Base-by-base conservation (phyloP, 1,284 basidiomycete species). In the Pascua sp. region DNA sequence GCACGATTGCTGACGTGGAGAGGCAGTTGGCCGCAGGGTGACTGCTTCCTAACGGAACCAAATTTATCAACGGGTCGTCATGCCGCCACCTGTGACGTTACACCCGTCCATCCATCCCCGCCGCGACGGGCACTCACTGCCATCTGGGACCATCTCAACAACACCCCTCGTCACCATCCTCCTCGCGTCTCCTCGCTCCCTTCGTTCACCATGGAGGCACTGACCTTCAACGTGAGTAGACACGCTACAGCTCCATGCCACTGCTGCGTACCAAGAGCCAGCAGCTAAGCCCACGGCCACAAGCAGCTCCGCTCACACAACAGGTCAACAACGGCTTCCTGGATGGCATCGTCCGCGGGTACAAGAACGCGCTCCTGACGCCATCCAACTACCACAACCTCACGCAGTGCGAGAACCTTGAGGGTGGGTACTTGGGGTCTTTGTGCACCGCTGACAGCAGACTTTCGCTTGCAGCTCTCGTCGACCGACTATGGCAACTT, bases 401-500 rank as follows among this genome's bases (percentile, higher is more conserved):
- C 72, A 91, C 90, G 4, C 96, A 98, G 79, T 98, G 96, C 83
- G 96, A 99, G 79, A 93, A 86, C 43, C 84, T 98, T 47, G 96
- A 98, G 82, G 95, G 95, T 90, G 69, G 68, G 82, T 72, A 56
- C 8, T 65, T 15, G 5, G 8, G n/a, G 18, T 15, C 12, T 8
- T 18, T 40, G 18, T 39, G 36, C 24, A 7, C 7, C 24, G 24
- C 46, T 57, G 17, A 53, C 40, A 13, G 1, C 64, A 95, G 93
- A 96, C 78, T 87, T 97, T 75, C 82, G 90, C 62, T 91, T 93
- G 57, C 93, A 97, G 70, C 83, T 98, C 47, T 90, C 90, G 9
- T 86, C 94, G 8, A 98, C 95, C 11, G 96, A 99, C 80, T 98
- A 99, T 77, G 93, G 94, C 72, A 97, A 93, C 80, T 98, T 99